Base-by-base conservation (phyloP, 768 basidiomycete species). In the Rhizopogon roseolus region DNA sequence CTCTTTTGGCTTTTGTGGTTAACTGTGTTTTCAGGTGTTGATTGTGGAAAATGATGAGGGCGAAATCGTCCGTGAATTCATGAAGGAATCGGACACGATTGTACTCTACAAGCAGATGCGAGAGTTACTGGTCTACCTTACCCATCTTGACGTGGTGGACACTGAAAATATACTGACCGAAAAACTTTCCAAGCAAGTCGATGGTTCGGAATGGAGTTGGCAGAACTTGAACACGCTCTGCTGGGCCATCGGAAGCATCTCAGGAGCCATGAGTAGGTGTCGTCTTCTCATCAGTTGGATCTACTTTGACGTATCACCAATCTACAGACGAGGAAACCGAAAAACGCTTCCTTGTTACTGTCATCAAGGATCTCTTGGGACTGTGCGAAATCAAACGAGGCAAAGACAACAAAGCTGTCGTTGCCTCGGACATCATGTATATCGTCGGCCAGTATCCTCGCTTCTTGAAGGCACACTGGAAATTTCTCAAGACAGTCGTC, bases 401-500 rank as follows among this genome's bases (percentile, higher is more conserved):
- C 38, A 98, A 99, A 71, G 97, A 98, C 75, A 98, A 99, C 81
- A 99, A 99, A 69, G 97, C 97, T 4, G 94, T 98, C 58, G 96
- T 98, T 60, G 92, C 92, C 7, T 93, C 91, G 27, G 88, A 93
- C 64, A 93, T 93, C 68, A 93, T 93, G 91, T 99, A 99, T 69
- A 99, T 98, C 64, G 97, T 99, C 58, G 97, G 97, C 48, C 97
- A 99, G 73, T 99, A 99, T 66, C 97, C 97, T 42, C 86, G 97
- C 36, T 99, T 98, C 84, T 84, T 99, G 65, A 98, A 98, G 70
- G 97, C 97, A 16, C 97, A 99, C 69, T 99, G 97, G 97, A 99
- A 98, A 74, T 99, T 99, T 82, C 76, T 99, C 66, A 99, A 99
- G 79, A 98, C 97, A 2, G 97, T 99, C 52, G 96, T 99, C 58